A percentile compares a stretch with the other conserved stretches of the same genome.
These are phyloP conservation scores for Letharia columbiana DNA, from an alignment of 495 filamentous ascomycete species.

Conservation along the genomic window DNA sequence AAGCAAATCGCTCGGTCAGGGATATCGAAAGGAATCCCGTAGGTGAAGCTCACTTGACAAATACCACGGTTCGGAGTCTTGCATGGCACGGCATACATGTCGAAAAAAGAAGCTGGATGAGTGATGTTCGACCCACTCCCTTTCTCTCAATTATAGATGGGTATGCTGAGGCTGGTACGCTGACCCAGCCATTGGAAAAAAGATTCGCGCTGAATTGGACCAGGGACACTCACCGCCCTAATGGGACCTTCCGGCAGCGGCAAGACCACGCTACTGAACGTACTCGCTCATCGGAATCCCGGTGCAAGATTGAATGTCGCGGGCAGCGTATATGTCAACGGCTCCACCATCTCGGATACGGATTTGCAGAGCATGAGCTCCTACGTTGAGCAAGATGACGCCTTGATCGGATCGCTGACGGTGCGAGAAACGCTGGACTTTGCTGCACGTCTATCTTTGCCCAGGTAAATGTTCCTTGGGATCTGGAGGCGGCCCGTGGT, in stretches of 20 bases:
- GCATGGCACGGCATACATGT: slow-evolving; percentile 11
- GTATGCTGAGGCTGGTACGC: slow-evolving; percentile 20
- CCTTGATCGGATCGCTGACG: too few relatives aligned
- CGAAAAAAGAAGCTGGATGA: neutral
- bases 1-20: slow-evolving; percentile 33
- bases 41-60: slow-evolving; percentile 13
- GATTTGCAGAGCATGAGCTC: too few relatives aligned
- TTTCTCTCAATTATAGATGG: slow-evolving; percentile 10
- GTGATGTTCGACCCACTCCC: neutral
- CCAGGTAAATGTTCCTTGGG: too few relatives aligned
- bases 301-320: neutral
- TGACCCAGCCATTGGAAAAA: slow-evolving; percentile 24
- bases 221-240: slow-evolving; percentile 60
- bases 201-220: neutral
- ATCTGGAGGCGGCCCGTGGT: neutral
- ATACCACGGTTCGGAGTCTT: slow-evolving; percentile 8
- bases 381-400: too few relatives aligned
- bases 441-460: too few relatives aligned
- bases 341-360: neutral
- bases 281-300: slow-evolving; percentile 43
- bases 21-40: slow-evolving; percentile 10
- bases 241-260: slow-evolving; percentile 71
- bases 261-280: slow-evolving; percentile 70
- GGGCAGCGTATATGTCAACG: slow-evolving; percentile 14
- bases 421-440: too few relatives aligned